phyloP scores from a whole-genome alignment of 2,329 filamentous ascomycete genomes.

The Bipolaris zeicola region DNA sequence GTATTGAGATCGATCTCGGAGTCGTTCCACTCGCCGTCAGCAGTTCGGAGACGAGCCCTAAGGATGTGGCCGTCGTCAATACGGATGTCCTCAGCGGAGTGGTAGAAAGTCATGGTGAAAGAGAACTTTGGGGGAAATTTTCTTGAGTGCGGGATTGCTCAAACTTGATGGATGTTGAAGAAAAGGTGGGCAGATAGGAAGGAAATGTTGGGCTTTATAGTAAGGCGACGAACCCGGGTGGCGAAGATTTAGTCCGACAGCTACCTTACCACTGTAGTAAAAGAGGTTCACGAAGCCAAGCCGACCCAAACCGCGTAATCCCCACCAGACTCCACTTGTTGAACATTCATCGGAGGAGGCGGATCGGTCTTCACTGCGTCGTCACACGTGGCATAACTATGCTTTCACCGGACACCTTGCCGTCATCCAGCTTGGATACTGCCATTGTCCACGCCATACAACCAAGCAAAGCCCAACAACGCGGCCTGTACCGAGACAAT shows the following conservation, averaged over 20 bases:
- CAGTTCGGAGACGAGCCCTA: slow-evolving; percentile 49
- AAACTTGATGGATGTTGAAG: not conserved
- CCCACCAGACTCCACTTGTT: not conserved
- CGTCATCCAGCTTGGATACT: too few species aligned
- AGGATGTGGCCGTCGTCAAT: slow-evolving; percentile 60
- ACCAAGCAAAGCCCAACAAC: not conserved
- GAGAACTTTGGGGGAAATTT: not conserved
- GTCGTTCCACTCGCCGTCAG: slow-evolving; percentile 53
- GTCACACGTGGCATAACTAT: not conserved
- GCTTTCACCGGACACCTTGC: too few species aligned
- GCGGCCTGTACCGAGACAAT: not conserved
- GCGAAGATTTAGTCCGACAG: not conserved
- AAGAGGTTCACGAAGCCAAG: slow-evolving; percentile 3
- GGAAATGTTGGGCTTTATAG: slow-evolving; percentile 17
- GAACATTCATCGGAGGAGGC: not conserved
- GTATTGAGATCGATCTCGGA: slow-evolving; percentile 57
- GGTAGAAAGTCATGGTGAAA: slow-evolving; percentile 49
- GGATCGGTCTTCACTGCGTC: not conserved
- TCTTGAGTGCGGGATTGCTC: not conserved
- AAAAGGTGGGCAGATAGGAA: not conserved
- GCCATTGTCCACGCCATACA: not conserved
- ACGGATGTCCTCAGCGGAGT: slow-evolving; percentile 53
- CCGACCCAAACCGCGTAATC: not conserved
- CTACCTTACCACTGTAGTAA: not conserved
- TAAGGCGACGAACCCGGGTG: not conserved